Evolutionary conservation across 2,329 filamentous ascomycete genomes (phyloP), one percentile per base, ranked within the genome.

Genomic region (Neoarthrinium moseri): DNA sequence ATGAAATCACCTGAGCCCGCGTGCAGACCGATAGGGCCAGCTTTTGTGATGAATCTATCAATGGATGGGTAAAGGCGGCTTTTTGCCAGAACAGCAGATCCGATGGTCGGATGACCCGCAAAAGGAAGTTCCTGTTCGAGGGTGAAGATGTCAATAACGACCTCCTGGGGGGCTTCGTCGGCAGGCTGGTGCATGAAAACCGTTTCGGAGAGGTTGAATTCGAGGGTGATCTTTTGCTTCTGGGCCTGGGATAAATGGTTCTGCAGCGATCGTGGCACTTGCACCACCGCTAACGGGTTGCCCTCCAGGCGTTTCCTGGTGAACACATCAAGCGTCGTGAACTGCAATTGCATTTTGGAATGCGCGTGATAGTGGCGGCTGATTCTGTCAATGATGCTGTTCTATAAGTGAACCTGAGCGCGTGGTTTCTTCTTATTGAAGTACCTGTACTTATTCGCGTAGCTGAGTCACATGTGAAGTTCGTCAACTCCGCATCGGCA

Each of bases 181-280:
- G 59, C 55, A 33, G 54, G 48, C 26, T 76, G 71, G 63, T 84
- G 78, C 33, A 84, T 61, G 58, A 86, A 85, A 33, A 83, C 77
- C 2, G 81, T 84, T 62, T 84, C 81, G 33, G 78, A 81, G 53
- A 81, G 75, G 62, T 81, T 82, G 68, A 85, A 85, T 62, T 86
- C 82, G 49, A 70, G 67, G 32, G 82, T 80, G 51, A 86, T 77
- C 49, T 64, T 58, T 56, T 82, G 79, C 60, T 85, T 84, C 54
- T 73, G 72, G 2, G 65, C 63, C 55, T 79, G 74, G 2, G 71
- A 68, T 18, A 83, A 65, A 18, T 56, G 57, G 26, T 62, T 52
- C n/a, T 63, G 61, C 20, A 56, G 51, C 15, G 58, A 47, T 8
- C 67, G 53, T 4, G 78, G 78, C 48, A 84, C 67, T 32, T 71